Conservation (phyloP, 768 basidiomycete genomes). For the Tephrocybe sp. region DNA sequence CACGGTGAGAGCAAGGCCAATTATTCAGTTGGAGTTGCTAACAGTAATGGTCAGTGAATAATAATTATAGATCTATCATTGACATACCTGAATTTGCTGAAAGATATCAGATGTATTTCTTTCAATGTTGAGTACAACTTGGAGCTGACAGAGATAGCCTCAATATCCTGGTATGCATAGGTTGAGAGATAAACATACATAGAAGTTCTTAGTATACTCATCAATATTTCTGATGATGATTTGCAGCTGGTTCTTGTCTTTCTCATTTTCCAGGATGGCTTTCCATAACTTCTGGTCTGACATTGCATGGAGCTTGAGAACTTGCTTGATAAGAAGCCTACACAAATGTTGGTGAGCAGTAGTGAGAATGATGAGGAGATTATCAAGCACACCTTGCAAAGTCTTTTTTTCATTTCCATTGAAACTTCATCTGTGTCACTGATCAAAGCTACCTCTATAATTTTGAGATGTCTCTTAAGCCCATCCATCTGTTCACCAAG, state of each 20-base stretch:
- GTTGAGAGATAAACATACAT: slow-evolving; percentile 4
- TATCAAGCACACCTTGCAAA: background rate
- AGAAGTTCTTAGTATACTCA: slow-evolving; percentile 16
- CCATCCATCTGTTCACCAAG: background rate
- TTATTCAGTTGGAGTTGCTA: background rate
- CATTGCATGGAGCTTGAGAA: background rate
- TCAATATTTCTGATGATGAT: slow-evolving; percentile 4
- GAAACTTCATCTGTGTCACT: background rate
- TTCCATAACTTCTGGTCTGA: background rate
- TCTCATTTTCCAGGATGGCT: slow-evolving; percentile 11
- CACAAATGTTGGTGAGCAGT: background rate
- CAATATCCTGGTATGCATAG: background rate
- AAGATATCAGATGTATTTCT: slow-evolving; percentile 13
- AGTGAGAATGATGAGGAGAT: background rate
- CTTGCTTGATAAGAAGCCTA: background rate
- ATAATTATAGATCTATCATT: slow-evolving; percentile 16
- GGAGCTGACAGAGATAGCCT: background rate
- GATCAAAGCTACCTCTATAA: background rate
- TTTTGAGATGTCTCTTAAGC: background rate
- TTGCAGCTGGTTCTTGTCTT: slow-evolving; percentile 7
- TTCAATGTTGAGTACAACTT: background rate
- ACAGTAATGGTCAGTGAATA: slow-evolving; percentile 8
- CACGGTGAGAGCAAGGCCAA: background rate
- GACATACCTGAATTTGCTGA: slow-evolving; percentile 11
- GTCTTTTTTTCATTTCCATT: background rate